Evolutionary conservation across 371 early-diverging fungal species (phyloP).

Genomic region (Saksenaea vasiformis): DNA sequence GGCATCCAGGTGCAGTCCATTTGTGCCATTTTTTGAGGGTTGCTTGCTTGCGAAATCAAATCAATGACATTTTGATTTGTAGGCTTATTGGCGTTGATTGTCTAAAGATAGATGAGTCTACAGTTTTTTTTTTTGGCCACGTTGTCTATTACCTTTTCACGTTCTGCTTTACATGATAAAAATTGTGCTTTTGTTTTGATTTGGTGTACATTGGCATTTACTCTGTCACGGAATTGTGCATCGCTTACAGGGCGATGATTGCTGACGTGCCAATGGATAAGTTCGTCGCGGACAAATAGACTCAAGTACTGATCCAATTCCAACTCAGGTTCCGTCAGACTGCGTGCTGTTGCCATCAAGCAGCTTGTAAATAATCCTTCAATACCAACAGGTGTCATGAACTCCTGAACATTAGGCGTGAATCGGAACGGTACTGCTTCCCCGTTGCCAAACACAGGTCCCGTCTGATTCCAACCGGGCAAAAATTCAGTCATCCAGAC

Average conservation of each 20-base stretch:
- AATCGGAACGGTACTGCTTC: slow-evolving; percentile 97
- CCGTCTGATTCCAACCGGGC: slow-evolving; percentile 55
- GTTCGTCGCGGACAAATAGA: slow-evolving; percentile 90
- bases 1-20: slow-evolving; percentile 91
- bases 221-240: slow-evolving; percentile 62
- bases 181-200: slow-evolving; percentile 72
- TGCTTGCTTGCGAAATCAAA: slow-evolving; percentile 86
- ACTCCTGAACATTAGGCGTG: slow-evolving; percentile 95
- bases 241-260: slow-evolving; percentile 63
- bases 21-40: slow-evolving; percentile 89
- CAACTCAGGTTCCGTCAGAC: slow-evolving; percentile 77
- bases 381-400: slow-evolving; percentile 89
- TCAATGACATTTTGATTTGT: slow-evolving; percentile 83
- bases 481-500: slow-evolving; percentile 81
- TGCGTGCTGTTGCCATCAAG: slow-evolving; percentile 78
- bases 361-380: slow-evolving; percentile 89
- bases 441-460: slow-evolving; percentile 41
- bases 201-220: slow-evolving; percentile 71
- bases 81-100: slow-evolving; percentile 50
- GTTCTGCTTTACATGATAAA: slow-evolving; percentile 74
- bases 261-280: slow-evolving; percentile 73
- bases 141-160: slow-evolving; percentile 59
- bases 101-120: slow-evolving; percentile 15
- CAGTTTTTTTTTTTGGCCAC: neutral
- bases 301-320: slow-evolving; percentile 84